A percentile compares a stretch with the other conserved stretches of the same genome.
These are phyloP conservation scores for Trichodelitschia bisporula DNA, from an alignment of 495 filamentous ascomycete species.

Conservation along the genomic window DNA sequence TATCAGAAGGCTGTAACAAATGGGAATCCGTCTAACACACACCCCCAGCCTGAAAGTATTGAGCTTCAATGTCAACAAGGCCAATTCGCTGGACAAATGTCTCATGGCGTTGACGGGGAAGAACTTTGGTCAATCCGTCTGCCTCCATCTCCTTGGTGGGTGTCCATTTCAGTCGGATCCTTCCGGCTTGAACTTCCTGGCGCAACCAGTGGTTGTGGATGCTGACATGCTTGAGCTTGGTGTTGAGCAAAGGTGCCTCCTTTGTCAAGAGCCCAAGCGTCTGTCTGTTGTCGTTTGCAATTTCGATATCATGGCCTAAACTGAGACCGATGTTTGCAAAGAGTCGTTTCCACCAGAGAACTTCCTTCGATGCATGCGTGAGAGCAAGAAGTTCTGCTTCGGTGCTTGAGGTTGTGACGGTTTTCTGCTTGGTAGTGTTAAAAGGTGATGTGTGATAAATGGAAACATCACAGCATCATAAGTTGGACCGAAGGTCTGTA, in stretches of 20 bases:
- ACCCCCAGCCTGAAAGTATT: too few species aligned
- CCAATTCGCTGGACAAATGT: background rate
- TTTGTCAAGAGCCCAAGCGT: conserved; percentile 3
- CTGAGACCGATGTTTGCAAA: conserved; percentile 2
- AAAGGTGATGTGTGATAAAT: too few species aligned
- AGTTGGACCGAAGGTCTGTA: too few species aligned
- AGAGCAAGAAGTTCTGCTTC: conserved; percentile 10
- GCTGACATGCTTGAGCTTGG: conserved; percentile 5
- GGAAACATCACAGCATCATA: too few species aligned
- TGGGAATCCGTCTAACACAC: too few species aligned
- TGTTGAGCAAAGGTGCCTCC: background rate
- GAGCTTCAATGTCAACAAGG: conserved; percentile 1
- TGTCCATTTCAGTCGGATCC: conserved; percentile 1
- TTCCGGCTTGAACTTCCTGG: conserved; percentile 2
- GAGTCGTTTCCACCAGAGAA: conserved; percentile 2
- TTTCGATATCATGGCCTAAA: background rate
- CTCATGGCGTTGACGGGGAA: conserved; percentile 1
- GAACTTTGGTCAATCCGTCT: conserved; percentile 4
- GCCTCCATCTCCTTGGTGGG: background rate
- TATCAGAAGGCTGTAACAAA: too few species aligned
- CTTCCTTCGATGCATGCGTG: conserved; percentile 7
- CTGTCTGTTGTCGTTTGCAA: conserved; percentile 5
- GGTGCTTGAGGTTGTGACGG: conserved; percentile 13
- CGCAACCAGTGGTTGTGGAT: conserved; percentile 5
- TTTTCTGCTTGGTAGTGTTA: conserved; percentile 11